Evolutionary conservation across 331 rosid genomes (phyloP), one percentile per base, ranked within the genome.

Genomic region (Phaseolus coccineus): DNA sequence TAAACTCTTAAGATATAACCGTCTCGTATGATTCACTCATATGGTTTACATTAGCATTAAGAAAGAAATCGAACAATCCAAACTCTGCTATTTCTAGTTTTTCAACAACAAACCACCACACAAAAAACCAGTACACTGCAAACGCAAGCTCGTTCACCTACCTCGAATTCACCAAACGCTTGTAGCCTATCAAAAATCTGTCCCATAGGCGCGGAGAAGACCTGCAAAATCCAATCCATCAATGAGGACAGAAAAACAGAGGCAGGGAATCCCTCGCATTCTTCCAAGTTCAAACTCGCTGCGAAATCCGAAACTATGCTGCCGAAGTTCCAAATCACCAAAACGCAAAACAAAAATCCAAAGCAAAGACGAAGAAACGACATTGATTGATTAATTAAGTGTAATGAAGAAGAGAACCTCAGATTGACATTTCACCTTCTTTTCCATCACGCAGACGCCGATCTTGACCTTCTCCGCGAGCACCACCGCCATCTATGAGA

Each of bases 371-470:
- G 31, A 33, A 47, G 44, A 68, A 76, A 47, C 13, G 4, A 70
- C 50, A 58, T 30, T 19, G 12, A 46, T 16, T 19, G 50, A 58
- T 30, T 16, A 4, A 42, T 14, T 30, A 10, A 84, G 77, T 70
- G 52, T 58, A 76, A 86, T 77, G 66, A 78, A 64, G 69, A 85
- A 76, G 47, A 71, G 86, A 80, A 89, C 91, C 96, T 90, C 91
- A 83, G 85, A 19, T 89, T 87, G 88, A 89, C 96, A 87, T 90
- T 96, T 96, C 97, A 96, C 99, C 99, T 96, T 96, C 98, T 96
- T 96, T 90, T 92, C 97, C 99, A 93, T 93, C 55, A 96, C 99
- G 73, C 99, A 93, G 16, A 96, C 98, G 73, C 99, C 99, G 79
- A 96, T 81, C 74, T 57, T 85, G 67, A 96, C 78, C 88, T 89